Evolutionary conservation across 495 filamentous ascomycete genomes (phyloP), one percentile per base, ranked within the genome.

Genomic region (Mytilinidion resinicola): DNA sequence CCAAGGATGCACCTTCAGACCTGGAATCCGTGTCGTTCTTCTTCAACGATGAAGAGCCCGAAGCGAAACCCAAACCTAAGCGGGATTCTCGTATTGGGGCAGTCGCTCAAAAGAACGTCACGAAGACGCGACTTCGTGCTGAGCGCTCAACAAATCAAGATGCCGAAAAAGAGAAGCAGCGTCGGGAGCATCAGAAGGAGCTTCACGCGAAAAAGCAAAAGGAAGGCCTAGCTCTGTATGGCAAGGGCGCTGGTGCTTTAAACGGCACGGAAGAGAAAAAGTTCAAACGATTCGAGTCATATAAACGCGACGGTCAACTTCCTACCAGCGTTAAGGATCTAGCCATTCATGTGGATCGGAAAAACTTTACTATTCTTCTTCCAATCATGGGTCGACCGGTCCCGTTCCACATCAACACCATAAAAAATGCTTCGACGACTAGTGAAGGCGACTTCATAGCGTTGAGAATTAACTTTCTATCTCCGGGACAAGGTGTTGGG

Each of bases 251-350:
- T 6, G 85, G 85, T 11, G 88, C 88, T 56, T 82, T 91, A 41
- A 95, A 96, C 67, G 91, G 91, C n/a, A 86, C 87, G 25, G 82
- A 89, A 48, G 82, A 92, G 70, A 97, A 97, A 78, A 91, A 89
- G 73, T 96, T 97, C 78, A 97, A 97, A 75, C 87, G 88, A 38
- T 99, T 97, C 68, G 95, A 97, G 73, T 96, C 95, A 0, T 99
- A 99, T 76, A 99, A 97, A 75, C 84, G 95, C 25, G 93, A 99
- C 70, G 96, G 92, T 64, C 92, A 97, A 68, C 83, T 99, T 48
- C 95, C 95, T 1, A 68, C 79, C 9, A 83, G 82, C 72, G 85
- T 95, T 60, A 84, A 85, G 67, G 91, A 95, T 64, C 77, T 97
- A 43, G 85, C 84, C 25, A 87, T 99, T 50, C 82, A 95, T 41